Evolutionary conservation across 805 yeast genomes (phyloP).

Genomic region (Saccharomycopsis guyanensis): DNA sequence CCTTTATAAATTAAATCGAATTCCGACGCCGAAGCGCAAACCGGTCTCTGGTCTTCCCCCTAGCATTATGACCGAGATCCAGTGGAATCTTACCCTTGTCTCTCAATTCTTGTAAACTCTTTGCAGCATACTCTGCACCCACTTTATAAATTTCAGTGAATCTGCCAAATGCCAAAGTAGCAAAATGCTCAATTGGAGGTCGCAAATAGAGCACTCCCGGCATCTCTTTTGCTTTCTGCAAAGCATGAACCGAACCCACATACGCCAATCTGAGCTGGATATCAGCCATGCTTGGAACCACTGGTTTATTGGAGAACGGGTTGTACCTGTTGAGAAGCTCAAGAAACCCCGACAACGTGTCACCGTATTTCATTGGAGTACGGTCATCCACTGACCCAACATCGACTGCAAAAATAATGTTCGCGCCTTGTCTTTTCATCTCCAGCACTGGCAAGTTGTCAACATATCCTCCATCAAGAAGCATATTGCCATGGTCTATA

Average conservation of each 20-base stretch:
- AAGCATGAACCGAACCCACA: conserved; percentile 89
- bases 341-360: conserved; percentile 89
- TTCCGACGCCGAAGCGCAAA: conserved; percentile 47
- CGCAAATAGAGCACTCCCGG: conserved; percentile 83
- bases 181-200: conserved; percentile 90
- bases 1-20: conserved; percentile 52
- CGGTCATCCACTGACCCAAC: conserved; percentile 94
- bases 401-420: conserved; percentile 82
- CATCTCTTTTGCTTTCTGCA: conserved; percentile 76
- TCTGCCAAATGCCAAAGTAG: conserved; percentile 85
- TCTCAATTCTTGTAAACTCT: conserved; percentile 44
- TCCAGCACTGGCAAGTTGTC: conserved; percentile 90
- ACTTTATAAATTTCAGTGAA: conserved; percentile 84
- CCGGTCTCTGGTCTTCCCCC: conserved; percentile 26
- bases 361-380: conserved; percentile 86
- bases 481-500: conserved; percentile 84
- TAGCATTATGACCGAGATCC: conserved; percentile 45
- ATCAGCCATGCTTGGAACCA: conserved; percentile 91
- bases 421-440: conserved; percentile 86
- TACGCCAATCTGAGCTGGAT: conserved; percentile 89
- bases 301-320: conserved; percentile 80
- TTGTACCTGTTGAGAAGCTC: conserved; percentile 80
- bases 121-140: conserved; percentile 68
- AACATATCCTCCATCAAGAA: conserved; percentile 92
- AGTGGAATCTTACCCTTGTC: conserved; percentile 48